Conservation (phyloP, 2,329 filamentous ascomycete genomes). For the Hymenoscyphus scutula region DNA sequence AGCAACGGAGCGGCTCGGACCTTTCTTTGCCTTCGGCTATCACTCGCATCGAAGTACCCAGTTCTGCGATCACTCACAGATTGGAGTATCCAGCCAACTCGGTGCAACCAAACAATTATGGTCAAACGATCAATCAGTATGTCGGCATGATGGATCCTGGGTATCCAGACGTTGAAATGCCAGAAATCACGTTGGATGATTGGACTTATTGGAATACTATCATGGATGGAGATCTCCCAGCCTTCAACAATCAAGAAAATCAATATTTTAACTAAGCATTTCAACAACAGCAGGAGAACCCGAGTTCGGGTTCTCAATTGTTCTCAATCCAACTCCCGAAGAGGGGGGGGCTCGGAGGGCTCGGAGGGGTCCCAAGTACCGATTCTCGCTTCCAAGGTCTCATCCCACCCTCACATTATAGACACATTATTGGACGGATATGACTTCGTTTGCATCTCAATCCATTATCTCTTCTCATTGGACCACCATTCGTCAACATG, state of each 20-base stretch:
- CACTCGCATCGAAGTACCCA: constrained; percentile 1
- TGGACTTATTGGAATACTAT: constrained; percentile 36
- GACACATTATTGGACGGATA: constrained; percentile 4
- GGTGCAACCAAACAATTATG: background rate
- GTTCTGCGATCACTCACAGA: background rate
- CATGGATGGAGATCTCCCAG: constrained; percentile 32
- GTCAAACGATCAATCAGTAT: constrained; percentile 12
- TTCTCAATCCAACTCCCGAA: no score
- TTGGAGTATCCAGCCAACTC: constrained; percentile 4
- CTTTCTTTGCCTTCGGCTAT: constrained; percentile 9
- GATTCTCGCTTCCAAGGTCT: background rate
- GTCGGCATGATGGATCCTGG: constrained; percentile 15
- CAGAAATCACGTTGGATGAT: constrained; percentile 29
- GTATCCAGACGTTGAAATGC: constrained; percentile 15
- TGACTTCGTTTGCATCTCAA: constrained; percentile 6
- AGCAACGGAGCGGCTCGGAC: constrained; percentile 25
- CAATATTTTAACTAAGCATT: background rate
- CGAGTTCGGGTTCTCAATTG: no score
- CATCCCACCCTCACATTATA: no score
- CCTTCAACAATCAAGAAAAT: constrained; percentile 16
- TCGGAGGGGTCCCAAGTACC: background rate
- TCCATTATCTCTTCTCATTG: constrained; percentile 8
- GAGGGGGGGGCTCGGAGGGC: no score
- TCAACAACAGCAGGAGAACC: no score
- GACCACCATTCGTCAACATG: constrained; percentile 6